Percentiles rank a stretch among this genome's conserved stretches.
Conservation (phyloP, 768 basidiomycete genomes). For the Boletales sp. region DNA sequence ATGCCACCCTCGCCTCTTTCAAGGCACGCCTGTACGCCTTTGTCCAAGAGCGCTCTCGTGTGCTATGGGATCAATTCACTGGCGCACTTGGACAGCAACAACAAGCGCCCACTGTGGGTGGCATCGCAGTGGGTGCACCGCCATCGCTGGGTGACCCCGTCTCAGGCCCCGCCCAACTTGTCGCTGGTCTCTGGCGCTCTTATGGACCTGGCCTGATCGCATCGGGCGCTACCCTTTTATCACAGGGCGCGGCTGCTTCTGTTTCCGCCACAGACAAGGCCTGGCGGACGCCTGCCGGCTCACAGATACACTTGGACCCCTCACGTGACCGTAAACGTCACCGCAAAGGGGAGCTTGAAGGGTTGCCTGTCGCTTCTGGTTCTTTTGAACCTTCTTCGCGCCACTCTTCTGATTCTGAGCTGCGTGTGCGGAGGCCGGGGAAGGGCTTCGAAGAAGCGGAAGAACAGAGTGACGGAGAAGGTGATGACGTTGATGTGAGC, state of each 20-base stretch:
- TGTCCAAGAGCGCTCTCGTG: slow-evolving; percentile 58
- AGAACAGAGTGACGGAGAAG: slow-evolving; percentile 68
- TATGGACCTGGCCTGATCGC: slow-evolving; percentile 75
- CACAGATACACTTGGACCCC: slow-evolving; percentile 31
- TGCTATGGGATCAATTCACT: slow-evolving; percentile 63
- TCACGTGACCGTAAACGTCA: slow-evolving; percentile 46
- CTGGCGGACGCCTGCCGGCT: slow-evolving; percentile 27
- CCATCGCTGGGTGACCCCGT: slow-evolving; percentile 51
- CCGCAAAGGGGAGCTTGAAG: slow-evolving; percentile 50
- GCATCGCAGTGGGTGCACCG: slow-evolving; percentile 31
- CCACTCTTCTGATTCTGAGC: slow-evolving; percentile 39
- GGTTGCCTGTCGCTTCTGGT: slow-evolving; percentile 27
- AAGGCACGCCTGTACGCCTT: slow-evolving; percentile 58
- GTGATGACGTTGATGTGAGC: slow-evolving; percentile 43
- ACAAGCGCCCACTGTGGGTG: slow-evolving; percentile 19
- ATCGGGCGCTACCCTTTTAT: slow-evolving; percentile 59
- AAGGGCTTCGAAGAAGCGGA: slow-evolving; percentile 63
- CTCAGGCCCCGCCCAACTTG: slow-evolving; percentile 63
- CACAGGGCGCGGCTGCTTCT: slow-evolving; percentile 46
- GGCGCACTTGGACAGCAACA: slow-evolving; percentile 46
- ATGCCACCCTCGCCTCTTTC: slow-evolving; percentile 67
- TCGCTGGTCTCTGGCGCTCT: slow-evolving; percentile 67
- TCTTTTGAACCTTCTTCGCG: slow-evolving; percentile 33
- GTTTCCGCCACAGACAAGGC: slow-evolving; percentile 25
- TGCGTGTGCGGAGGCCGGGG: slow-evolving; percentile 46